Conservation (phyloP, 2,329 filamentous ascomycete species). For the Thermothelomyces thermophilus region DNA sequence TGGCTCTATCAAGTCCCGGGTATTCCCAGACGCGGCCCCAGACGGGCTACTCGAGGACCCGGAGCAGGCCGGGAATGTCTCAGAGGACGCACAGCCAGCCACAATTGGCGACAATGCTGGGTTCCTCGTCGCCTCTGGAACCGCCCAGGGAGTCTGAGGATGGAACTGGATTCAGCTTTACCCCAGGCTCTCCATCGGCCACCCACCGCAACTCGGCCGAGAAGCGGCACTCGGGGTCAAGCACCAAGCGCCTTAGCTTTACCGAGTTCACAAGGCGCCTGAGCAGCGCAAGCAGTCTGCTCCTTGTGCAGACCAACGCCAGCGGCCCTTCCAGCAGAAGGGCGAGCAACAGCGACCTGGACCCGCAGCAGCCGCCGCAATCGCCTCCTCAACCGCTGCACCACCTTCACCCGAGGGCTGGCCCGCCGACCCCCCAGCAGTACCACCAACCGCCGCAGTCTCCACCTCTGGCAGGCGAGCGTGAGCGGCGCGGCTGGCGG, state of each 20-base stretch:
- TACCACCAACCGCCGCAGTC: constrained; percentile 16
- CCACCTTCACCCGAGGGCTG: constrained; percentile 26
- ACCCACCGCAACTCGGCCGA: constrained; percentile 30
- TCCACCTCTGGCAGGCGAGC: constrained; percentile 30
- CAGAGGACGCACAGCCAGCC: constrained; percentile 45
- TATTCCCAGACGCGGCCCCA: constrained; percentile 42
- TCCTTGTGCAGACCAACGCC: constrained; percentile 53
- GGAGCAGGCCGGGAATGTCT: constrained; percentile 36
- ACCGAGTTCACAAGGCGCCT: constrained; percentile 55
- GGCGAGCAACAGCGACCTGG: constrained; percentile 38
- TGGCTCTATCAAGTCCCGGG: constrained; percentile 28
- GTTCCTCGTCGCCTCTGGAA: constrained; percentile 16
- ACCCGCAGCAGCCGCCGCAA: constrained; percentile 33
- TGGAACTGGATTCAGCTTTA: constrained; percentile 13
- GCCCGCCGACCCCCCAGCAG: constrained; percentile 24
- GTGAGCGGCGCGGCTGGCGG: constrained; percentile 48
- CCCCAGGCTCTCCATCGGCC: constrained; percentile 18
- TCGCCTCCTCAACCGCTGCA: constrained; percentile 25
- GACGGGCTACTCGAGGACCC: constrained; percentile 42
- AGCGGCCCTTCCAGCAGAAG: constrained; percentile 38
- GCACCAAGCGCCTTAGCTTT: constrained; percentile 53
- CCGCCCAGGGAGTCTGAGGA: constrained; percentile 29
- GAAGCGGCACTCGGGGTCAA: constrained; percentile 48
- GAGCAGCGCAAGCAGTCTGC: constrained; percentile 54
- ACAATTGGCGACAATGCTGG: constrained; percentile 32